Base-by-base conservation (phyloP, 345 rosid species). In the Carallia pectinifolia region DNA sequence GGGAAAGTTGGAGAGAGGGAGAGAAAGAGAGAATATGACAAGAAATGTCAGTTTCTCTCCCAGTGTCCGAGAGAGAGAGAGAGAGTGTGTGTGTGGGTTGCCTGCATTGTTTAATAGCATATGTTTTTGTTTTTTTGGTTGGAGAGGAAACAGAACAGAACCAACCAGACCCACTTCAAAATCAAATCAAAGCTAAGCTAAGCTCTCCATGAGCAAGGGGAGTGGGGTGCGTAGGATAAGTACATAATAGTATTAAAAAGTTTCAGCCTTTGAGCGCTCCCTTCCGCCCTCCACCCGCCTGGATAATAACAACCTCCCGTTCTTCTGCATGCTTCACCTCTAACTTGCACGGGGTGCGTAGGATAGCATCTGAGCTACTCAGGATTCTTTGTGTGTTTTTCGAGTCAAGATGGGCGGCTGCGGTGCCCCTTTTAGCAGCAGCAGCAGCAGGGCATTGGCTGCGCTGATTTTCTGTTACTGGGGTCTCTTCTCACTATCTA, bases 401-500 rank as follows among this genome's bases (percentile, higher is more conserved):
- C 66, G 67, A 55, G 61, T 53, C 12, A 61, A 77, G 66, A 74
- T 78, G 4, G 55, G 53, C 54, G 30, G 59, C 31, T 60, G 66
- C 36, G 59, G 19, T 64, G 76, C n/a, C 66, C 75, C 64, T 87
- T 74, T 65, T 76, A 77, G 85, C 60, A 76, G 47, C 66, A 74
- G 64, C 76, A 76, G 79, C 66, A 74, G 64, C 76, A 76, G 79
- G 72, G 72, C 31, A 56, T 34, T 80, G 74, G 68, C 23, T 23
- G 23, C 76, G 29, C 52, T 79, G 74, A 39, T 83, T 61, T 77
- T 84, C 50, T 83, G 82, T 66, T 64, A 89, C 0, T 78, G 74
- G 79, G 77, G 86, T 48, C n/a, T 87, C 74, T 55, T 80, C 68
- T 80, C 86, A 8, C 62, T 79, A 36, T 74, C 86, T 27, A 83